Evolutionary conservation across 2,329 filamentous ascomycete genomes (phyloP), one percentile per base, ranked within the genome.

Genomic region (Talaromyces verruculosus): DNA sequence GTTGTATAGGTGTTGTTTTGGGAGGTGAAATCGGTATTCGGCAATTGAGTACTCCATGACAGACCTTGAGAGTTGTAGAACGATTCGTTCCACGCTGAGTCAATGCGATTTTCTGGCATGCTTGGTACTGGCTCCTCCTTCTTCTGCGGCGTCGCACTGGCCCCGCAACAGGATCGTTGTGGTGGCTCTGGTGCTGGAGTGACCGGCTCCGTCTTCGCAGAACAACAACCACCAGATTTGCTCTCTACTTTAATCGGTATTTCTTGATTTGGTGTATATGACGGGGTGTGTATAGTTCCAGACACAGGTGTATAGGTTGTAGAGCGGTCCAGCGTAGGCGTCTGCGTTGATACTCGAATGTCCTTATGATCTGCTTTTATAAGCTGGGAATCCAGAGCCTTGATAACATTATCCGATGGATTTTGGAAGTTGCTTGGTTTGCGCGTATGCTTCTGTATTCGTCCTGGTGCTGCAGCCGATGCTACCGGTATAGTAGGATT

Each of bases 361-460:
- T 58, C 51, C 30, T 65, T 60, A 30, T 28, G n/a, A 7, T 61
- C 55, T 7, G 55, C 28, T 61, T 49, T 57, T 28, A 47, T 41
- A 8, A 60, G 33, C 33, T 65, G 72, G 3, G 71, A 68, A 45
- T 73, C 70, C 33, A 79, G 63, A 30, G 74, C 76, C 64, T 75
- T 78, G 19, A 72, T 73, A 53, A 79, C 70, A 53, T 73, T 75
- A 61, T 78, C 76, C 1, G 76, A 73, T 1, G 73, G 70, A 1
- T 74, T 69, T 67, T 79, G 75, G 43, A 77, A 68, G 35, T 66
- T 75, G 65, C 75, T 75, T 33, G 75, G 75, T 64, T 74, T 72
- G 65, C 71, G 76, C 41, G 71, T 68, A 5, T 72, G 61, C 61
- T 80, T 79, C 65, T 80, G 78, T 6, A 79, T 67, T 65, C 76